Conservation (phyloP, 441 rosid species). For the Arabidopsis hybrid region DNA sequence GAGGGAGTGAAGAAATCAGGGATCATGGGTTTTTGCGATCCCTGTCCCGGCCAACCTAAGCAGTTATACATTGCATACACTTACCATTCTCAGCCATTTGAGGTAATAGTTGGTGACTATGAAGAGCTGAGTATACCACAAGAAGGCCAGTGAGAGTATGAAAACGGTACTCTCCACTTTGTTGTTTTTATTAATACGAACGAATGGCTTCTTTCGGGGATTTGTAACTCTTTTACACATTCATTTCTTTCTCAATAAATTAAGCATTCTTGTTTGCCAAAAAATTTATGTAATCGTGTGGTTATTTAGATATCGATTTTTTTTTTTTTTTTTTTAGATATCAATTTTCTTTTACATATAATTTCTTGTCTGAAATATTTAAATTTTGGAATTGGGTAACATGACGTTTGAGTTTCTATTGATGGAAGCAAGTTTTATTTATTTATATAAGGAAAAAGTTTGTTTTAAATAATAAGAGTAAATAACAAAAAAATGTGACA, state of each 20-base stretch:
- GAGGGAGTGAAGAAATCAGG: conserved; percentile 94
- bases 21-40: conserved; percentile 99
- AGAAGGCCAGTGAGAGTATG: conserved; percentile 56
- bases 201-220: conserved; percentile 12
- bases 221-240: conserved; percentile 30
- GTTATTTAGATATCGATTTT: neutral
- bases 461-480: no score
- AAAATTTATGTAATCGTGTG: neutral
- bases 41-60: conserved; percentile 90
- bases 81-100: conserved; percentile 52
- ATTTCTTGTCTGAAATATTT: no score
- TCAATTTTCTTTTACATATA: no score
- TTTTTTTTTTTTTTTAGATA: no score
- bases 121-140: conserved; percentile 79
- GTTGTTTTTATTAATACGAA: conserved; percentile 5
- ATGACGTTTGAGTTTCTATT: no score
- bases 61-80: conserved; percentile 76
- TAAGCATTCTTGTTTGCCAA: conserved; percentile 27
- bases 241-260: conserved; percentile 39
- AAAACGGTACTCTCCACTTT: conserved; percentile 28
- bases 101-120: conserved; percentile 80
- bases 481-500: no score
- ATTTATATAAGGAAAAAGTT: no score
- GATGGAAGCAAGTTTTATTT: no score
- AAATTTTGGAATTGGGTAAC: no score